Evolutionary conservation across 352 stramenopile genomes (phyloP).

Genomic region (Pseudoperonospora humuli): DNA sequence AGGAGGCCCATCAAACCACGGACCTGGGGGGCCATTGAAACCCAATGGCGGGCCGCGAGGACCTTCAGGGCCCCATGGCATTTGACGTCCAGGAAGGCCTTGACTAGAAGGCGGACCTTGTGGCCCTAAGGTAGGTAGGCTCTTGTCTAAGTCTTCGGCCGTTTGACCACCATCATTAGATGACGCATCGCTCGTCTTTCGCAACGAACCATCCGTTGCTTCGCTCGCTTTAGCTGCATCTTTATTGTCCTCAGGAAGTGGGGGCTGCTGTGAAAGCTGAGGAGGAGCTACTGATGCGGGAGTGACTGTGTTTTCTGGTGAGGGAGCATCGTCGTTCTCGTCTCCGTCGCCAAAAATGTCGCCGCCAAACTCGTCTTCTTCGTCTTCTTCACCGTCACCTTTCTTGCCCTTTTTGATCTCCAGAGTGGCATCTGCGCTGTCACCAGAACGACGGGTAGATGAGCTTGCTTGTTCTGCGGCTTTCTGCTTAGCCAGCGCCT

Average conservation of each 20-base stretch:
- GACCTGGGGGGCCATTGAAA: slow-evolving; percentile 42
- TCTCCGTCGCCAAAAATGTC: slow-evolving; percentile 75
- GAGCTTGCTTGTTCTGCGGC: slow-evolving; percentile 46
- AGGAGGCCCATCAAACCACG: slow-evolving; percentile 64
- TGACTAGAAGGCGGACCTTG: slow-evolving; percentile 25
- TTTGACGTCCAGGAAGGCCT: slow-evolving; percentile 18
- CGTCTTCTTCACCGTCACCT: slow-evolving; percentile 49
- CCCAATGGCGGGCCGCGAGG: slow-evolving; percentile 45
- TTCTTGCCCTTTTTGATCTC: slow-evolving; percentile 86
- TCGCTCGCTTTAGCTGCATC: slow-evolving; percentile 3
- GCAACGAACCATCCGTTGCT: slow-evolving; percentile 2
- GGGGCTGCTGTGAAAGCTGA: slow-evolving; percentile 28
- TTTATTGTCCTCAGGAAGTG: slow-evolving; percentile 28
- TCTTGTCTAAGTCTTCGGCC: slow-evolving; percentile 18
- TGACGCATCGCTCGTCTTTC: slow-evolving; percentile 20
- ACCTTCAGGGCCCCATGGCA: slow-evolving; percentile 26
- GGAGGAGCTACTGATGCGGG: slow-evolving; percentile 17
- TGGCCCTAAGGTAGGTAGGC: slow-evolving; percentile 9
- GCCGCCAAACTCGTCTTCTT: slow-evolving; percentile 81
- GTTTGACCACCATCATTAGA: slow-evolving; percentile 9
- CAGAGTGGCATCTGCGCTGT: slow-evolving; percentile 74
- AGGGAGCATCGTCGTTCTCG: slow-evolving; percentile 31
- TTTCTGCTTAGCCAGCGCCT: slow-evolving; percentile 74
- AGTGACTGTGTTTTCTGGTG: slow-evolving; percentile 12
- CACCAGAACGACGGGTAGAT: slow-evolving; percentile 37